A percentile compares a stretch with the other conserved stretches of the same genome.
Evolutionary conservation across 768 basidiomycete species (phyloP).

Genomic region (Trametes gibbosa): DNA sequence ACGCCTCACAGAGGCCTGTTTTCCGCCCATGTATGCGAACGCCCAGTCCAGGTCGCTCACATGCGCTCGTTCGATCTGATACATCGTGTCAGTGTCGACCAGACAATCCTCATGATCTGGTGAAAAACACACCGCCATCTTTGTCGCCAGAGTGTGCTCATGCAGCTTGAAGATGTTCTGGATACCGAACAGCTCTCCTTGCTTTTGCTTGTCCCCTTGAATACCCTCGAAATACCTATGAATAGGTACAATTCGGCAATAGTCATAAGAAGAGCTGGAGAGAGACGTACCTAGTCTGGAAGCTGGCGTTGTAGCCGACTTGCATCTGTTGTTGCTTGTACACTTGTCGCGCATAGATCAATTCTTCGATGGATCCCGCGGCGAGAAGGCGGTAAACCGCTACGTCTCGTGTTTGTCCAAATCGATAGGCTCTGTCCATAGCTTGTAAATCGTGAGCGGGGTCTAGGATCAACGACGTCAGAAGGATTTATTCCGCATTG

Average conservation of each 20-base stretch:
- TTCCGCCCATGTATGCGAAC: constrained; percentile 57
- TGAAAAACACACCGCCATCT: constrained; percentile 55
- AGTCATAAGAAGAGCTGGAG: not conserved
- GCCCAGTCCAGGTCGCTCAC: constrained; percentile 81
- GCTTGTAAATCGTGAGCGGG: constrained; percentile 94
- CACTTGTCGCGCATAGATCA: constrained; percentile 85
- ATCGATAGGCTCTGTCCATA: constrained; percentile 84
- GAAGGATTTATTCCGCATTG: not conserved
- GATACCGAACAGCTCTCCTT: constrained; percentile 83
- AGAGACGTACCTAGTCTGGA: constrained; percentile 67
- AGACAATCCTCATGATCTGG: not conserved
- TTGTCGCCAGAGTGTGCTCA: constrained; percentile 67
- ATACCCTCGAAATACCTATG: constrained; percentile 77
- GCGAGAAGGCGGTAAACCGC: constrained; percentile 80
- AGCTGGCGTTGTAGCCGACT: constrained; percentile 82
- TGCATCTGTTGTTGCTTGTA: constrained; percentile 95
- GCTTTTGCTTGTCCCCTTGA: constrained; percentile 69
- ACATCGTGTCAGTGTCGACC: not conserved
- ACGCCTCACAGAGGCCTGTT: constrained; percentile 24
- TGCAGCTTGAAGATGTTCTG: constrained; percentile 83
- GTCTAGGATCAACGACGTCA: constrained; percentile 47
- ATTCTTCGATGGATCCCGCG: constrained; percentile 83
- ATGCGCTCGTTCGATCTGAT: constrained; percentile 75
- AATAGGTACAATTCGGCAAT: not conserved
- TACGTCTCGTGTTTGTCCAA: constrained; percentile 86